These are phyloP conservation scores for Acacia melanoxylon DNA, from an alignment of 306 rosid species.

Conservation along the genomic window DNA sequence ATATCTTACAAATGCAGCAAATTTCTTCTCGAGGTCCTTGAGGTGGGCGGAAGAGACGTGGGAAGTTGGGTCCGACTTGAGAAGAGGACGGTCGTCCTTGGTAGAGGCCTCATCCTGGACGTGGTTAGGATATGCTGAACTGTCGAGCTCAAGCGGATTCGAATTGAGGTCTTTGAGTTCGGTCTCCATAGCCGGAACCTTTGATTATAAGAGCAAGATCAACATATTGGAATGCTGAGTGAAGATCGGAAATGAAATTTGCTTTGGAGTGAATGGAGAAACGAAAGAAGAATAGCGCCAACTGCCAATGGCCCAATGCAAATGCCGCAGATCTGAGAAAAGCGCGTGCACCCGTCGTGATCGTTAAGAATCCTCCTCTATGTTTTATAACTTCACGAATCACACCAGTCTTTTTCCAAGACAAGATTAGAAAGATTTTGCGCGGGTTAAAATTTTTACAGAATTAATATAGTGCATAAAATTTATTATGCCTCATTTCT, in stretches of 20 bases:
- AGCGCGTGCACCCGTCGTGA: background rate
- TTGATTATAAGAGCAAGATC: background rate
- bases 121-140: background rate
- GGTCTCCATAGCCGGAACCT: conserved; percentile 39
- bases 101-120: conserved; percentile 23
- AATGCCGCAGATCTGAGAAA: background rate
- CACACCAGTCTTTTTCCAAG: background rate
- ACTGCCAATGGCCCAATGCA: background rate
- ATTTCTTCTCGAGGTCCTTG: conserved; percentile 77
- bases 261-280: background rate
- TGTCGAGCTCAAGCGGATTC: conserved; percentile 30
- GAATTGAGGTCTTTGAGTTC: conserved; percentile 73
- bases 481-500: too few species aligned
- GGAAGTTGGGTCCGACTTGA: conserved; percentile 50
- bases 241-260: background rate
- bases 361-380: background rate
- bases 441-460: background rate
- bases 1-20: conserved; percentile 67
- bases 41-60: conserved; percentile 34
- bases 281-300: background rate
- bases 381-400: background rate
- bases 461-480: background rate
- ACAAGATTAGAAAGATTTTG: background rate
- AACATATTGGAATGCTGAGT: background rate
- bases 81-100: conserved; percentile 76